A percentile compares a stretch with the other conserved stretches of the same genome.
Conservation (phyloP, 2,329 filamentous ascomycete genomes). For the Sporothrix luriei region DNA sequence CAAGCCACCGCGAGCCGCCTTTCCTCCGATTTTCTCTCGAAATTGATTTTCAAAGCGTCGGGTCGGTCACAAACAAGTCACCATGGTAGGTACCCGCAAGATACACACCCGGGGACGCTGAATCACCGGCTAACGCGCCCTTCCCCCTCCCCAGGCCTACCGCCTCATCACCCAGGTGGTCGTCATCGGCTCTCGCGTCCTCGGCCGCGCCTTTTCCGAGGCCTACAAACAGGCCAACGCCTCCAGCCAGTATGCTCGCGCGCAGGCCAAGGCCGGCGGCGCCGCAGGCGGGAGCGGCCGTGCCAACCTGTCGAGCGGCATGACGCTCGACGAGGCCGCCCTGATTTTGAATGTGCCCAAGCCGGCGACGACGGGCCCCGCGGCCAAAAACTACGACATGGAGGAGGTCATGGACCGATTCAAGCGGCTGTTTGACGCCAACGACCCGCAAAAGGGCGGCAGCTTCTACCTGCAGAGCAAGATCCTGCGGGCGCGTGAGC, state of each 20-base stretch:
- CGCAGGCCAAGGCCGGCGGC: conserved; percentile 64
- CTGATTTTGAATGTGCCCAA: conserved; percentile 89
- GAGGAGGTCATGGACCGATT: conserved; percentile 82
- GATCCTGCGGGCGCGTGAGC: conserved; percentile 83
- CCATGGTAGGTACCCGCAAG: neutral
- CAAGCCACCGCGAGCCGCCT: neutral
- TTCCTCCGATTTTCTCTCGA: neutral
- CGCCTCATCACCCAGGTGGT: conserved; percentile 93
- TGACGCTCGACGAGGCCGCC: conserved; percentile 95
- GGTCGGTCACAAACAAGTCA: neutral
- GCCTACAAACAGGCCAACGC: conserved; percentile 95
- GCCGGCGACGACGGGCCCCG: conserved; percentile 59
- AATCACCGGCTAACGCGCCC: neutral
- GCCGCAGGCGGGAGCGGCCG: conserved; percentile 44
- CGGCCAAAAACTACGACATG: conserved; percentile 54
- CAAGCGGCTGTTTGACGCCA: conserved; percentile 91
- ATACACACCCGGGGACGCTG: no score
- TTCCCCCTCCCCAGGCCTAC: conserved; percentile 69
- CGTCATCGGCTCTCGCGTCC: conserved; percentile 84
- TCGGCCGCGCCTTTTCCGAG: conserved; percentile 89
- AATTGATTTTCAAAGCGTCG: neutral
- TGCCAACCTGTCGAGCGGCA: conserved; percentile 61
- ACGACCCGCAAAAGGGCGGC: conserved; percentile 92
- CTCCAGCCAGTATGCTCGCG: conserved; percentile 76
- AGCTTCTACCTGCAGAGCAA: conserved; percentile 99